Evolutionary conservation across 1,139 yeast species (phyloP), one percentile per base, ranked within the genome.

Genomic region (Yamadazyma atmosphaerica): DNA sequence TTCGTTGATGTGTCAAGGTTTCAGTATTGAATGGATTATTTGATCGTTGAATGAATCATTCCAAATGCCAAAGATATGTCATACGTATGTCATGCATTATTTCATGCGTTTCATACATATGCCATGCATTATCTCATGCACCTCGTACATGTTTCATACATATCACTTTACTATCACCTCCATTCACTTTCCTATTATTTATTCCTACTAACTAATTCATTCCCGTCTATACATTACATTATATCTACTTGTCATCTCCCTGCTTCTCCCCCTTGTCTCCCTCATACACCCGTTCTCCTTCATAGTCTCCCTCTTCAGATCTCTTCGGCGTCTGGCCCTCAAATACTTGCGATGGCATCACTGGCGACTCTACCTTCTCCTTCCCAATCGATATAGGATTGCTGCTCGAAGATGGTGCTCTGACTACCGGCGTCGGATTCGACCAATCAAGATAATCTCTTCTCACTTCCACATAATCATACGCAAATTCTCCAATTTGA

Each of bases 401-500:
- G 7, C 8, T 4, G 16, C 31, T 28, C 4, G 9, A 6, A n/a
- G 19, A 4, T 6, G 31, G 31, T 15, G 5, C 21, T 23, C 26
- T 23, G 5, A 16, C 21, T 28, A 28, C 13, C 11, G 38, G 38
- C 15, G 25, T 43, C 12, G 53, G 51, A 23, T 40, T 43, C 13
- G 65, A 68, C 76, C 76, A 86, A 50, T 88, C 86, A 55, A 86
- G 76, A 65, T 86, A 90, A 64, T 90, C 96, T 61, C 98, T 80
- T 64, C 98, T 79, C 15, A 90, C 95, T 68, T 92, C 98, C 42
- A 92, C 97, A 58, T 89, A 92, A 65, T 92, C 98, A 61, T 90
- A 92, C 16, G 98, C 98, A 66, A 92, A 92, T 63, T 92, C 98
- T 38, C 98, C 98, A 51, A 92, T 87, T 67, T 92, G 97, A 63